Evolutionary conservation across 202 grass and related monocot species (phyloP), one percentile per base, ranked within the genome.

Genomic region (Musa balbisiana): DNA sequence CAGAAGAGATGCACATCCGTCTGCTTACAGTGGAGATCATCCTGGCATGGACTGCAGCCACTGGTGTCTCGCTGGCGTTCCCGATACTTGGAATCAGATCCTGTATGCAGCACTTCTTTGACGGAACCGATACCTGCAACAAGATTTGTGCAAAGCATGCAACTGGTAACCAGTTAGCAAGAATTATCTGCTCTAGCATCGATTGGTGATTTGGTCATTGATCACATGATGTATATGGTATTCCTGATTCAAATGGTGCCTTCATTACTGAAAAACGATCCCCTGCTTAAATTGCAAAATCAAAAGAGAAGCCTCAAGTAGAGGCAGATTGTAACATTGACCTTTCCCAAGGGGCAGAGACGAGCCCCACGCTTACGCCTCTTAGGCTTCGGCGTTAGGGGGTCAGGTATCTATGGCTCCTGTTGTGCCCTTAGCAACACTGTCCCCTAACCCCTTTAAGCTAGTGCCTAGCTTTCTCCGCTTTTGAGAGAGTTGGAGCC

Each of bases 11-110:
- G 94, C 71, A 0, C 94, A 98, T 83, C 94, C 94, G 11, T 89
- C 94, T 1, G 79, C 55, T 0, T 98, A 98, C 84, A 98, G 94
- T 60, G 91, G 94, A 21, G 88, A 82, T 11, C 94, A 93, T 65
- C 72, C 84, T 1, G 83, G 94, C 70, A 98, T 86, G 71, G 94
- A 98, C 75, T 98, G 94, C 77, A 98, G 94, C 77, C 94, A 98
- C 85, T 98, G 94, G 94, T 98, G 94, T 85, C 83, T 98, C 51
- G 91, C 91, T 15, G 94, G 94, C 49, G 73, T 93, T 71, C 94
- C 94, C 1, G 94, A 98, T 82, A 86, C 91, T 2, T 98, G 94
- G 91, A 98, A 98, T 79, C 94, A 98, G 72, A 94, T 98, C 43
- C 79, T 98, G 21, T 93, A 90, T 78, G 91, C 91, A 2, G 80